Evolutionary conservation across 2,329 filamentous ascomycete genomes (phyloP).

Genomic region (Fusarium zealandicum): DNA sequence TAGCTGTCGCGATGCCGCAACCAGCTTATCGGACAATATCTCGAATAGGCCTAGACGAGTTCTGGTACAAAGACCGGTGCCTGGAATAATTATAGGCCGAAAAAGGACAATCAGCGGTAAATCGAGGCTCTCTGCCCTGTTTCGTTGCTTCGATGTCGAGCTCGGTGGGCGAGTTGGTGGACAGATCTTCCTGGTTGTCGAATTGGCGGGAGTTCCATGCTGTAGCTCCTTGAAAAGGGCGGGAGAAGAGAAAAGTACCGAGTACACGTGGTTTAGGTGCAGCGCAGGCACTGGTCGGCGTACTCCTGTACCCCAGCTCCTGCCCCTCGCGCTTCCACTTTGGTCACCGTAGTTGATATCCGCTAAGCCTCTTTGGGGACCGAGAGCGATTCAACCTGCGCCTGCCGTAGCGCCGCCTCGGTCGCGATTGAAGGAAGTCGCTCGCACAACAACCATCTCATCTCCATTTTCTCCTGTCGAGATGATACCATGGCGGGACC

Average conservation of each 20-base stretch:
- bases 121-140: constrained; percentile 6
- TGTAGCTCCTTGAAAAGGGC: background rate
- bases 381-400: constrained; percentile 39
- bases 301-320: constrained; percentile 18
- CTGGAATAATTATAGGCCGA: background rate
- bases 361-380: constrained; percentile 48
- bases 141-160: constrained; percentile 16
- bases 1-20: constrained; percentile 31
- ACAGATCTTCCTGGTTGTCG: constrained; percentile 17
- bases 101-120: background rate
- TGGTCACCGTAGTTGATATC: constrained; percentile 25
- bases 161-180: constrained; percentile 19
- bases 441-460: constrained; percentile 29
- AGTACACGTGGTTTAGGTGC: constrained; percentile 32
- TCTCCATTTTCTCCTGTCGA: constrained; percentile 14
- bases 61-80: background rate
- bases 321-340: constrained; percentile 27
- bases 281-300: constrained; percentile 19
- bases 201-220: background rate
- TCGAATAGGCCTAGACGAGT: constrained; percentile 7
- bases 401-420: constrained; percentile 22
- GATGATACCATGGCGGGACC: constrained; percentile 31
- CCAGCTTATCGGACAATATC: constrained; percentile 6
- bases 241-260: constrained; percentile 6
- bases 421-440: constrained; percentile 36